phyloP scores from a whole-genome alignment of 495 filamentous ascomycete genomes.

The Neurospora sp. region DNA sequence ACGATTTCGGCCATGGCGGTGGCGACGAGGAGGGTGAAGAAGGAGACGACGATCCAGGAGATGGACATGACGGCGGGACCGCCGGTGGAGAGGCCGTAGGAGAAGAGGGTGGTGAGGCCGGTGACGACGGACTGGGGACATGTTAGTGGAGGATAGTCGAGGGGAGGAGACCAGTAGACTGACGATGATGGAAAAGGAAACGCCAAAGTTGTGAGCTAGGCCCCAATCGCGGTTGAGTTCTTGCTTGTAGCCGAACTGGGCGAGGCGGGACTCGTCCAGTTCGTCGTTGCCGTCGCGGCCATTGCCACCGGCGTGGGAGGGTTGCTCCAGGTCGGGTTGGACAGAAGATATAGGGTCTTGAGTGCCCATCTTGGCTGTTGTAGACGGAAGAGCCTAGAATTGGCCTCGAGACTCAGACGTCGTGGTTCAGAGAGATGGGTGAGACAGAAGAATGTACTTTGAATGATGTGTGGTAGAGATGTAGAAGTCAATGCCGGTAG shows the following conservation, averaged over 20 bases:
- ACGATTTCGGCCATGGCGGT: conserved; percentile 61
- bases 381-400: neutral
- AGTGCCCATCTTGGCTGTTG: neutral
- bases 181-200: conserved; percentile 58
- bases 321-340: conserved; percentile 17
- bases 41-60: conserved; percentile 25
- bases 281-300: conserved; percentile 16
- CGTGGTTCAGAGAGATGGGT: no score
- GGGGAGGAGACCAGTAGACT: no score
- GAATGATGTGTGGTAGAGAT: neutral
- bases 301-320: neutral
- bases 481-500: neutral
- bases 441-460: neutral
- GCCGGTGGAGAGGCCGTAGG: conserved; percentile 47
- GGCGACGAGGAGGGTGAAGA: conserved; percentile 30
- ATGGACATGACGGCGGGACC: conserved; percentile 47
- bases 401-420: no score
- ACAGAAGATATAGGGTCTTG: neutral
- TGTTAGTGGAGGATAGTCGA: neutral
- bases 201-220: conserved; percentile 53
- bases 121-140: conserved; percentile 46
- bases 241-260: conserved; percentile 54
- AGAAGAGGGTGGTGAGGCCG: conserved; percentile 48
- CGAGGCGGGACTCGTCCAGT: conserved; percentile 44
- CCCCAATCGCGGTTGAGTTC: conserved; percentile 53